A percentile compares a stretch with the other conserved stretches of the same genome.
Conservation (phyloP, 495 filamentous ascomycete genomes). For the Hypoxylon cercidicola region DNA sequence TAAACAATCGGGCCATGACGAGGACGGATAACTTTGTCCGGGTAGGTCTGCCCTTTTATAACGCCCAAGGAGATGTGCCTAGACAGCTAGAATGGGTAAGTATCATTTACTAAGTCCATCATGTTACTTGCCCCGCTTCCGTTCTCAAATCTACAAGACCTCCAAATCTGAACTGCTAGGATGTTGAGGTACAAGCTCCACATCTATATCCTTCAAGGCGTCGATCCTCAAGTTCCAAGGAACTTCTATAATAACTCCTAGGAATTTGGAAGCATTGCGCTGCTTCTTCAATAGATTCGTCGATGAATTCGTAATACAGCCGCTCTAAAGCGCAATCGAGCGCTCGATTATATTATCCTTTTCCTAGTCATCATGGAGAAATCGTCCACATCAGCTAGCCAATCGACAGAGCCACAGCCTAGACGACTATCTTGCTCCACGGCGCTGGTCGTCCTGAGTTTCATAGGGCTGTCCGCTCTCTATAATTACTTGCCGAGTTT, state of each 20-base stretch:
- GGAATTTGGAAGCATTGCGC: too few relatives aligned
- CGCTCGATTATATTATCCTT: conserved; percentile 1
- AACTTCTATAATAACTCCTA: background rate
- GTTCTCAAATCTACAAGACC: too few relatives aligned
- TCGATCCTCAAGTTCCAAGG: too few relatives aligned
- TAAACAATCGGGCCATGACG: too few relatives aligned
- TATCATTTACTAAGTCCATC: too few relatives aligned
- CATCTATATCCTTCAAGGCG: background rate
- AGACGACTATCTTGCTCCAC: conserved; percentile 16
- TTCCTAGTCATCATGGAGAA: conserved; percentile 30
- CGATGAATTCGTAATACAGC: conserved; percentile 10
- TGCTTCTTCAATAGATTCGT: background rate
- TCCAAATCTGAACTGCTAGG: too few relatives aligned
- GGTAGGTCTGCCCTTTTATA: too few relatives aligned
- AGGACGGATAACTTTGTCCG: too few relatives aligned
- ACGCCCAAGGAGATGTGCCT: too few relatives aligned
- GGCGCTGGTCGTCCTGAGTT: conserved; percentile 18
- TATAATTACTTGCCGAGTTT: conserved; percentile 31
- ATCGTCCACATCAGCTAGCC: background rate
- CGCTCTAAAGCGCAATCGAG: conserved; percentile 11
- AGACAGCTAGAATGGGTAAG: too few relatives aligned
- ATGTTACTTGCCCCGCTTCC: too few relatives aligned
- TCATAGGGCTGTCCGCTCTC: conserved; percentile 20
- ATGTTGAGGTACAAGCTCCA: too few relatives aligned
- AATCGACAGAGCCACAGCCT: background rate